A percentile compares a stretch with the other conserved stretches of the same genome.
Conservation (phyloP, 352 stramenopile species). For the Phytophthora agathidicida region DNA sequence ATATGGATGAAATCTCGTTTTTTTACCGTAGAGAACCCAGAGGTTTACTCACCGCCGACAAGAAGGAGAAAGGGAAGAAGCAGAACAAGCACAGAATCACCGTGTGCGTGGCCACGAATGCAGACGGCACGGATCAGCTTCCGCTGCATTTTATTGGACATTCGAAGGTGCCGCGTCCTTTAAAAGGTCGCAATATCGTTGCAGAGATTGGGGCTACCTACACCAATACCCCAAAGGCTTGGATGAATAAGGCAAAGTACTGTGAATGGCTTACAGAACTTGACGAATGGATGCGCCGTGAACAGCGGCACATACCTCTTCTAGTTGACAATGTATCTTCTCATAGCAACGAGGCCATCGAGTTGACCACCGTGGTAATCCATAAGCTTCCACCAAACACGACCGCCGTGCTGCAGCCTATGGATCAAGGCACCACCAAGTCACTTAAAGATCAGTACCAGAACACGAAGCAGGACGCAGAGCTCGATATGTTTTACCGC, state of each 20-base stretch:
- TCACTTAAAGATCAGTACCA: constrained; percentile 19
- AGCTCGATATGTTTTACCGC: constrained; percentile 15
- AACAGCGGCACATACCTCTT: too few species aligned
- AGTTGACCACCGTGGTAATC: constrained; percentile 14
- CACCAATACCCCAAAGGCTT: constrained; percentile 19
- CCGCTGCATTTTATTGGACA: constrained; percentile 16
- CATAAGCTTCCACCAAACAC: constrained; percentile 24
- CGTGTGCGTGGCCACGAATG: constrained; percentile 16
- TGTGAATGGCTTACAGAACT: too few species aligned
- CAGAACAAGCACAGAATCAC: too few species aligned
- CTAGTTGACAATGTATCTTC: too few species aligned
- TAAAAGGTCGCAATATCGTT: constrained; percentile 10
- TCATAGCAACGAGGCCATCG: too few species aligned
- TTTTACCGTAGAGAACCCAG: constrained; percentile 14
- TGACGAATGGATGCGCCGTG: too few species aligned
- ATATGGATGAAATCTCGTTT: constrained; percentile 23
- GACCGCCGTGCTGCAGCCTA: constrained; percentile 19
- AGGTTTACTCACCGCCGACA: too few species aligned
- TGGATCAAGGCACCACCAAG: constrained; percentile 32
- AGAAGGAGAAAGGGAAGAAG: too few species aligned
- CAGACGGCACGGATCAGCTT: constrained; percentile 9
- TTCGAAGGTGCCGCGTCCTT: background rate
- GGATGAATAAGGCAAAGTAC: constrained; percentile 25
- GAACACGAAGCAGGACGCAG: background rate
- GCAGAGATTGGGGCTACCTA: constrained; percentile 12